A percentile compares a stretch with the other conserved stretches of the same genome.
phyloP scores from a whole-genome alignment of 1,139 yeast genomes.

The Lodderomyces pseudojiufengensis region DNA sequence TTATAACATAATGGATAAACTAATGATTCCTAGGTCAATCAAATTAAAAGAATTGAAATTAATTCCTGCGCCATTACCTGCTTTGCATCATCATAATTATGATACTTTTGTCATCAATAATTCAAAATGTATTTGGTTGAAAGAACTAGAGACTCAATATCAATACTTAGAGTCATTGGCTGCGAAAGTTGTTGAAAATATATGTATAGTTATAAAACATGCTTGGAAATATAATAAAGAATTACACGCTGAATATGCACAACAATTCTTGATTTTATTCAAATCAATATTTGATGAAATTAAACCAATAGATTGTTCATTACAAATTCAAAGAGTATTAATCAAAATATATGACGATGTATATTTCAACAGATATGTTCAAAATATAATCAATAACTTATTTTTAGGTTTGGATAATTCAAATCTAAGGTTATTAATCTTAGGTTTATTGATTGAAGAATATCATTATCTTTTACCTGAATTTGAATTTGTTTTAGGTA shows the following conservation, averaged over 20 bases:
- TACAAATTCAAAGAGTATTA: neutral
- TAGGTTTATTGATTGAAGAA: slow-evolving; percentile 4
- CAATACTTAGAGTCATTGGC: slow-evolving; percentile 2
- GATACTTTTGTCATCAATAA: neutral
- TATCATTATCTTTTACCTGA: slow-evolving; percentile 6
- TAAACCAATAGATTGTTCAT: neutral
- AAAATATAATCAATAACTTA: slow-evolving; percentile 3
- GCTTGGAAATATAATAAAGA: slow-evolving; percentile 7
- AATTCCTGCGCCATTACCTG: slow-evolving; percentile 5
- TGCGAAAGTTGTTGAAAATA: slow-evolving; percentile 1
- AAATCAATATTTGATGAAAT: slow-evolving; percentile 2
- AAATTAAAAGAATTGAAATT: slow-evolving; percentile 1
- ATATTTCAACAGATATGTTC: slow-evolving; percentile 4
- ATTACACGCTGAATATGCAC: slow-evolving; percentile 3
- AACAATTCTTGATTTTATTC: slow-evolving; percentile 6
- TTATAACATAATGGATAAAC: too few species aligned
- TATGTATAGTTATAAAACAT: slow-evolving; percentile 2
- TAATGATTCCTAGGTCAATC: neutral
- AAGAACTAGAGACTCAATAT: neutral
- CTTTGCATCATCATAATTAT: slow-evolving; percentile 3
- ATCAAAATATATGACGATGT: slow-evolving; percentile 6
- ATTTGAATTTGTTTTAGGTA: slow-evolving; percentile 5
- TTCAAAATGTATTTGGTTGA: too few species aligned
- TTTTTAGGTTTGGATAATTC: slow-evolving; percentile 5
- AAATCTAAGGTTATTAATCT: neutral